Percentiles rank a stretch among this genome's conserved stretches.
Evolutionary conservation across 2,329 filamentous ascomycete genomes (phyloP).

Genomic region (Calycina herbarum): DNA sequence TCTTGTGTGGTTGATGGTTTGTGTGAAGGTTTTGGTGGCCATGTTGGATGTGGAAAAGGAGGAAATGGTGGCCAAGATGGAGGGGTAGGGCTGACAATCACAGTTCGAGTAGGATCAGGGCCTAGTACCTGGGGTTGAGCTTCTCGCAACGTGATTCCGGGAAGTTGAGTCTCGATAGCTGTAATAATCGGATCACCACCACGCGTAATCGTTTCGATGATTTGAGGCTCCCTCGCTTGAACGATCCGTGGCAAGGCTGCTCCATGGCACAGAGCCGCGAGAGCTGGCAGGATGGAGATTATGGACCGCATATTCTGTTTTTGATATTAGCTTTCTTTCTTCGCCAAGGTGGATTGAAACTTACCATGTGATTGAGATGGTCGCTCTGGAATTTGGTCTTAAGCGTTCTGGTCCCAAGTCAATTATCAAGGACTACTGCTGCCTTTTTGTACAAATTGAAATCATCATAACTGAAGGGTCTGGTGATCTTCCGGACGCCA

Average conservation of each 20-base stretch:
- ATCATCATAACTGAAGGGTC: constrained; percentile 9
- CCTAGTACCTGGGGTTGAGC: neutral
- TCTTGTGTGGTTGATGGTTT: neutral
- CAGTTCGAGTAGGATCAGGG: constrained; percentile 9
- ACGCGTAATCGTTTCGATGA: constrained; percentile 2
- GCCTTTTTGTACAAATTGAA: constrained; percentile 25
- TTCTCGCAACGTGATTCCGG: neutral
- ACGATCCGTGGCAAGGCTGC: constrained; percentile 20
- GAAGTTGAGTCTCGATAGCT: neutral
- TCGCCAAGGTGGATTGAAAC: neutral
- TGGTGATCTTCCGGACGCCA: constrained; percentile 23
- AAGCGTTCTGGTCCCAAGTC: constrained; percentile 2
- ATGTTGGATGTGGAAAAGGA: neutral
- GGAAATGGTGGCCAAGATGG: neutral
- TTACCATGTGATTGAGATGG: constrained; percentile 8
- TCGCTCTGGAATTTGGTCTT: neutral
- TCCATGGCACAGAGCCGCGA: constrained; percentile 18
- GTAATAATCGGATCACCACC: neutral
- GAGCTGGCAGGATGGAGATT: constrained; percentile 17
- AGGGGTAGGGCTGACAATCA: constrained; percentile 6
- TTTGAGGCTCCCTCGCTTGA: constrained; percentile 8
- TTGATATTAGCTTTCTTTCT: constrained; percentile 6
- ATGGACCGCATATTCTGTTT: constrained; percentile 18
- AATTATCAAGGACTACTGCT: constrained; percentile 11
- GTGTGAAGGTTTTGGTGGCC: constrained; percentile 3